phyloP scores from a whole-genome alignment of 1,284 basidiomycete species.

The Fomitiporia mediterranea region DNA sequence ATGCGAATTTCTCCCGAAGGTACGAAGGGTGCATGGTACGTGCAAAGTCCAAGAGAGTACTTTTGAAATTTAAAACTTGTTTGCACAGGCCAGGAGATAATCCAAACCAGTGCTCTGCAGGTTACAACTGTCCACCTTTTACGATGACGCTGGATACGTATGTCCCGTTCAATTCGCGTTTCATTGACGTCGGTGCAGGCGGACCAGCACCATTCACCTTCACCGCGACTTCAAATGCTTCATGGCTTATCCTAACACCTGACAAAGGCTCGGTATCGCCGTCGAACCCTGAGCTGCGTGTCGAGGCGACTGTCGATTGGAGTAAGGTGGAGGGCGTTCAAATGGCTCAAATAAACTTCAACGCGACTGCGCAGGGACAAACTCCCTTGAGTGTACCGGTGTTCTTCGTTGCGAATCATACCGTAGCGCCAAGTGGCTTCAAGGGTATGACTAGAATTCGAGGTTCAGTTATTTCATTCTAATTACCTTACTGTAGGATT shows the following conservation, averaged over 20 bases:
- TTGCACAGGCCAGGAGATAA: slow-evolving; percentile 56
- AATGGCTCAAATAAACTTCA: slow-evolving; percentile 14
- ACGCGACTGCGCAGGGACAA: slow-evolving; percentile 13
- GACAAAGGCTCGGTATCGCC: slow-evolving; percentile 45
- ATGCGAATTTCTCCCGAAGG: slow-evolving; percentile 63
- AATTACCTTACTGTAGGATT: slow-evolving; percentile 32
- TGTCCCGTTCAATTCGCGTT: slow-evolving; percentile 47
- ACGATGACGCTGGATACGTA: slow-evolving; percentile 50
- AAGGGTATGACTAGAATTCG: slow-evolving; percentile 1
- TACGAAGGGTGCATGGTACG: slow-evolving; percentile 52
- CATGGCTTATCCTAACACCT: slow-evolving; percentile 51
- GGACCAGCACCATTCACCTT: slow-evolving; percentile 57
- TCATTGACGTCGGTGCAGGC: slow-evolving; percentile 57
- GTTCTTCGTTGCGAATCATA: slow-evolving; percentile 17
- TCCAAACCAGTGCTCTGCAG: slow-evolving; percentile 45
- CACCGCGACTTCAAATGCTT: slow-evolving; percentile 43
- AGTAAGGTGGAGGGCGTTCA: slow-evolving; percentile 33
- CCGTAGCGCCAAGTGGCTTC: slow-evolving; percentile 7
- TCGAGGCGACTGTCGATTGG: slow-evolving; percentile 62
- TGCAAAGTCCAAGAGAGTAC: no score
- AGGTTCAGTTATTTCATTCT: no score
- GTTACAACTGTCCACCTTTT: slow-evolving; percentile 49
- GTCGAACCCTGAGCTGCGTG: slow-evolving; percentile 45
- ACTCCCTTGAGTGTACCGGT: slow-evolving; percentile 8
- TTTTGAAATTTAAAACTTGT: not conserved